Conservation (phyloP, 1,284 basidiomycete species). For the Sanghuangporus weigelae region DNA sequence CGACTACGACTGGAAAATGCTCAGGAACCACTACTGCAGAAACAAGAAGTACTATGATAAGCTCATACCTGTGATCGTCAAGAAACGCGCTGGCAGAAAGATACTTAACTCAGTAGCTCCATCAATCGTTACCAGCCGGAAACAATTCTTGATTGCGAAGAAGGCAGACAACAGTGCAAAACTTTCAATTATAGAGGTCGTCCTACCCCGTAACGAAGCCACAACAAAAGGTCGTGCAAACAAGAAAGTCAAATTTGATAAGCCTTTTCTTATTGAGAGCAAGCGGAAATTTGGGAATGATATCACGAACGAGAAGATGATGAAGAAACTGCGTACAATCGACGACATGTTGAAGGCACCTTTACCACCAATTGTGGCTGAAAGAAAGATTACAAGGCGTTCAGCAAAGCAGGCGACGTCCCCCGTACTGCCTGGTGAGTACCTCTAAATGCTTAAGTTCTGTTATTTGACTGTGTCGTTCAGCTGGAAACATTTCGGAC, state of each 20-base stretch:
- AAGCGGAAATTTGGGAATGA: slow-evolving; percentile 10
- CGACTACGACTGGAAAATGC: slow-evolving; percentile 9
- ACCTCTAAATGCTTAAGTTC: not conserved
- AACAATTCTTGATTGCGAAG: not conserved
- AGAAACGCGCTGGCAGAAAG: not conserved
- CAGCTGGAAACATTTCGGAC: not conserved
- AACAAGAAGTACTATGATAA: slow-evolving; percentile 16
- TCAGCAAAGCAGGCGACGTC: not conserved
- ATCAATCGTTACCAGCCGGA: not conserved
- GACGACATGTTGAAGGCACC: slow-evolving; percentile 8
- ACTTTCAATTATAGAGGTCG: not conserved
- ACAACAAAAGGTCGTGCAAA: not conserved
- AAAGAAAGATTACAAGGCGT: not conserved
- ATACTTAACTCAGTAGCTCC: not conserved
- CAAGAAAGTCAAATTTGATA: not conserved
- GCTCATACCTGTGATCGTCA: slow-evolving; percentile 3
- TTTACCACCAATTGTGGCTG: not conserved
- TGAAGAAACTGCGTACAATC: not conserved
- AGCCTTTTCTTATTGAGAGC: slow-evolving; percentile 1
- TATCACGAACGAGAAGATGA: not conserved
- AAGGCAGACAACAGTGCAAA: not conserved
- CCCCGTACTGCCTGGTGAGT: not conserved
- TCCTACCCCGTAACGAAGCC: not conserved
- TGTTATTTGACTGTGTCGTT: not conserved
- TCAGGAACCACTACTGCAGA: slow-evolving; percentile 15